These are phyloP conservation scores for Balansia obtecta DNA, from an alignment of 2,329 filamentous ascomycete genomes.

Conservation along the genomic window DNA sequence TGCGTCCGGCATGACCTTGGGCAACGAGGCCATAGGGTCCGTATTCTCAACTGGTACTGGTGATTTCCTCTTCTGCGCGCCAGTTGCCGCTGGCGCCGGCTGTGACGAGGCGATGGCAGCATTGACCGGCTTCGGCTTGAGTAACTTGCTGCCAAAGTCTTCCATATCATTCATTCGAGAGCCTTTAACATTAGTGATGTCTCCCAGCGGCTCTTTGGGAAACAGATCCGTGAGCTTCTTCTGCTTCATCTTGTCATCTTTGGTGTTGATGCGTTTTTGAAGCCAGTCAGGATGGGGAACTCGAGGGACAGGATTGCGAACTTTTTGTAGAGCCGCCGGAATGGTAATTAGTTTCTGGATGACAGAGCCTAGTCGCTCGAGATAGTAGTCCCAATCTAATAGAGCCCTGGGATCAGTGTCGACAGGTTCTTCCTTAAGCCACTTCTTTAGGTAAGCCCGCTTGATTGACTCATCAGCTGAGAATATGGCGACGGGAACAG, in stretches of 20 bases:
- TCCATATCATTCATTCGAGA: slow-evolving; percentile 57
- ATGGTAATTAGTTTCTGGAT: slow-evolving; percentile 99
- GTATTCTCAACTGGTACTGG: slow-evolving; percentile 53
- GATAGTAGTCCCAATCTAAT: slow-evolving; percentile 95
- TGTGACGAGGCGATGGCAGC: slow-evolving; percentile 44
- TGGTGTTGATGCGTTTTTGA: slow-evolving; percentile 81
- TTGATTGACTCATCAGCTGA: slow-evolving; percentile 85
- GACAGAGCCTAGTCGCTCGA: slow-evolving; percentile 88
- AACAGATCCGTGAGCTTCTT: slow-evolving; percentile 97
- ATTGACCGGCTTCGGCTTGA: slow-evolving; percentile 50
- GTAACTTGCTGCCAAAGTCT: slow-evolving; percentile 60
- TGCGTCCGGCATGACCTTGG: slow-evolving; percentile 71
- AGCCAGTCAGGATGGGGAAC: slow-evolving; percentile 96
- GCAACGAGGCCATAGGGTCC: slow-evolving; percentile 74
- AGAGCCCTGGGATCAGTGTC: slow-evolving; percentile 84
- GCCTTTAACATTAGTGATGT: slow-evolving; percentile 55
- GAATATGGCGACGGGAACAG: slow-evolving; percentile 92
- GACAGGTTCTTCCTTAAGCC: slow-evolving; percentile 83
- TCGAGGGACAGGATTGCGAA: slow-evolving; percentile 86
- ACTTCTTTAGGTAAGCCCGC: slow-evolving; percentile 81
- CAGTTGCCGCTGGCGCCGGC: slow-evolving; percentile 23
- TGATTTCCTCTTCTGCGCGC: slow-evolving; percentile 57
- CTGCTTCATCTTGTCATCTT: slow-evolving; percentile 96
- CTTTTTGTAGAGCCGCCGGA: slow-evolving; percentile 87
- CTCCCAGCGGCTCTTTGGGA: slow-evolving; percentile 53